Evolutionary conservation across 2,329 filamentous ascomycete species (phyloP), one percentile per base, ranked within the genome.

Genomic region (Talaromyces sp.): DNA sequence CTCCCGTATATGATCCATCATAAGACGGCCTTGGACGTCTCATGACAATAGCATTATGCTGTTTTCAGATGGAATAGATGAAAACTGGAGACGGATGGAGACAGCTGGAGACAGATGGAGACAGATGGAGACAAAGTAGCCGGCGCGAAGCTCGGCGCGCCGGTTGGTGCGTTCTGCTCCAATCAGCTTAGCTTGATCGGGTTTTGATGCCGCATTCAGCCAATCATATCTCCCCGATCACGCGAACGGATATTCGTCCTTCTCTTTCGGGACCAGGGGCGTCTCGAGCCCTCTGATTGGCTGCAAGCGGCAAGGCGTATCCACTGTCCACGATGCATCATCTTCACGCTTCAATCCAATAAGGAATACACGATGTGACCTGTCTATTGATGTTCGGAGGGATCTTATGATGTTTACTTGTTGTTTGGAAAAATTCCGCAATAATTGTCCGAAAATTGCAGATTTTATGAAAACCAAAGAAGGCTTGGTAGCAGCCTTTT

Each of bases 81-180:
- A 56, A 56, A 56, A 56, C 11, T 16, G 52, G 52, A 39, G 50
- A 19, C 50, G 4, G 4, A 35, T 52, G 49, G 52, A 39, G 31
- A 54, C 49, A 14, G 8, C 33, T 24, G 49, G 50, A 35, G 31
- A 41, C 33, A 19, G 9, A 56, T 24, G 49, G 50, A 35, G 31
- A 41, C 33, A 19, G 9, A 56, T 56, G 16, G 52, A 57, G 54
- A 27, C 33, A 8, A 22, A 60, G 47, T 47, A 60, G 13, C 39
- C 57, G 39, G 57, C 39, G 57, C 39, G 22, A 59, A 16, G 37
- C 54, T 43, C 37, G 54, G 54, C 19, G 54, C 35, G 37, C 54
- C 24, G 56, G 56, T 14, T 58, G 56, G 56, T 39, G 35, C 56
- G 22, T 43, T 58, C 35, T 58, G 54, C 54, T 39, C 35, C 56